These are phyloP conservation scores for Diplodia intermedia DNA, from an alignment of 2,329 filamentous ascomycete genomes.

Conservation along the genomic window DNA sequence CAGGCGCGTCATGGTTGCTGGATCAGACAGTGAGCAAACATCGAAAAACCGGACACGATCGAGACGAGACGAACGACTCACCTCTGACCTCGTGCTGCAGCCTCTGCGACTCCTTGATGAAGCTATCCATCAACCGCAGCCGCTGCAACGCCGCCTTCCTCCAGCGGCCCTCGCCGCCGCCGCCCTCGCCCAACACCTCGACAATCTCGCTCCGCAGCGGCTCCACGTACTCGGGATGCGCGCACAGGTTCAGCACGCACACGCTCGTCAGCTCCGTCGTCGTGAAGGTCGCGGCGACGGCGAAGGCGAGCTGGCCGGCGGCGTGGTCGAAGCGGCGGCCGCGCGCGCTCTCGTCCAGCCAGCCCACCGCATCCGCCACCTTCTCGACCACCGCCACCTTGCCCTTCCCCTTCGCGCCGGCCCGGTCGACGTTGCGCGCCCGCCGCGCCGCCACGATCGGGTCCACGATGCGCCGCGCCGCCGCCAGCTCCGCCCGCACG, in stretches of 20 bases:
- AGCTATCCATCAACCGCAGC: constrained; percentile 34
- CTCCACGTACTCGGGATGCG: constrained; percentile 34
- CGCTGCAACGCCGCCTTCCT: constrained; percentile 30
- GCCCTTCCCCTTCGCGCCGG: neutral
- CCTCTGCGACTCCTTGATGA: constrained; percentile 34
- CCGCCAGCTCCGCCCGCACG: neutral
- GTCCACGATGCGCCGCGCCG: neutral
- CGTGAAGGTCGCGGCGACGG: constrained; percentile 35
- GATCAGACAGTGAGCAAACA: neutral
- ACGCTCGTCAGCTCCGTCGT: neutral
- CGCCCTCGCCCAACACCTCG: neutral
- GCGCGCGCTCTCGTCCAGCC: constrained; percentile 3
- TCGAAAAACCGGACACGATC: neutral
- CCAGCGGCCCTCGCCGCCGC: neutral
- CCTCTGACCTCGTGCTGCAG: constrained; percentile 1
- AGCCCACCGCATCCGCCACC: constrained; percentile 4
- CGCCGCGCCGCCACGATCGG: neutral
- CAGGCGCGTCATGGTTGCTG: neutral
- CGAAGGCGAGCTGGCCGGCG: neutral
- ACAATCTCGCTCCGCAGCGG: constrained; percentile 33
- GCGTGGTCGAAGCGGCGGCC: neutral
- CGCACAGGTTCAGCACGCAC: constrained; percentile 32
- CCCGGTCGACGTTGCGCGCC: too few species aligned
- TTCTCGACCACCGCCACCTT: too few species aligned
- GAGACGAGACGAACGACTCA: neutral